A percentile compares a stretch with the other conserved stretches of the same genome.
Evolutionary conservation across 768 basidiomycete species (phyloP).

Genomic region (Tremella yokohamensis): DNA sequence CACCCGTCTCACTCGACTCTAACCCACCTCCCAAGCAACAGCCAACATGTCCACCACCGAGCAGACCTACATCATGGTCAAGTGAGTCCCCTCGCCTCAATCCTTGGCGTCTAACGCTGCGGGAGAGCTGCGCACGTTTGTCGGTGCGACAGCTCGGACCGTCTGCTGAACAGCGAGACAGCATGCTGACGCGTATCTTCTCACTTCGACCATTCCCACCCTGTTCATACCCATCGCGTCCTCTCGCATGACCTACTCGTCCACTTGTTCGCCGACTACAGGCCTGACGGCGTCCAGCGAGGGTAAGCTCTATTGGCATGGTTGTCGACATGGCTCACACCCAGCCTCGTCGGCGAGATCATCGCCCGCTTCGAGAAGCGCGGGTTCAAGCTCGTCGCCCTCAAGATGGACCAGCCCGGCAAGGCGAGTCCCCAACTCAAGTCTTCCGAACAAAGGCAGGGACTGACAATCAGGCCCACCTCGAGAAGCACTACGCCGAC

Average conservation of each 20-base stretch:
- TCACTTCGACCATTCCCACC: slow-evolving; percentile 4
- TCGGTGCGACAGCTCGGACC: too few species aligned
- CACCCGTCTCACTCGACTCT: not conserved
- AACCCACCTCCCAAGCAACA: not conserved
- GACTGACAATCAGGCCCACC: slow-evolving; percentile 58
- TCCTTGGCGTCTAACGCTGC: not conserved
- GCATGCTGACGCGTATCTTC: too few species aligned
- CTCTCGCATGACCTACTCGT: not conserved
- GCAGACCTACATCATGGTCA: slow-evolving; percentile 99
- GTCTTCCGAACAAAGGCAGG: not conserved
- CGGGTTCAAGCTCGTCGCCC: slow-evolving; percentile 92
- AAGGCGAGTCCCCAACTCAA: slow-evolving; percentile 41
- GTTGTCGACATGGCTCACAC: not conserved
- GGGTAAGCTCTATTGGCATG: slow-evolving; percentile 41
- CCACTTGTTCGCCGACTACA: slow-evolving; percentile 21
- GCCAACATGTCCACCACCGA: slow-evolving; percentile 66
- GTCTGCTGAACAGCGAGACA: too few species aligned
- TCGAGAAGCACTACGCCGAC: slow-evolving; percentile 96
- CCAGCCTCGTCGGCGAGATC: slow-evolving; percentile 82
- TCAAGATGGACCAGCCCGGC: slow-evolving; percentile 81
- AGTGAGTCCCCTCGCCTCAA: slow-evolving; percentile 54
- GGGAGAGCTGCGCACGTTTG: too few species aligned
- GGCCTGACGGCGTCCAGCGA: slow-evolving; percentile 99
- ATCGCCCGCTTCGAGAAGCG: slow-evolving; percentile 88
- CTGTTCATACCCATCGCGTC: not conserved